These are phyloP conservation scores for Aspergillus sclerotiicarbonarius DNA, from an alignment of 495 filamentous ascomycete species.

Conservation along the genomic window DNA sequence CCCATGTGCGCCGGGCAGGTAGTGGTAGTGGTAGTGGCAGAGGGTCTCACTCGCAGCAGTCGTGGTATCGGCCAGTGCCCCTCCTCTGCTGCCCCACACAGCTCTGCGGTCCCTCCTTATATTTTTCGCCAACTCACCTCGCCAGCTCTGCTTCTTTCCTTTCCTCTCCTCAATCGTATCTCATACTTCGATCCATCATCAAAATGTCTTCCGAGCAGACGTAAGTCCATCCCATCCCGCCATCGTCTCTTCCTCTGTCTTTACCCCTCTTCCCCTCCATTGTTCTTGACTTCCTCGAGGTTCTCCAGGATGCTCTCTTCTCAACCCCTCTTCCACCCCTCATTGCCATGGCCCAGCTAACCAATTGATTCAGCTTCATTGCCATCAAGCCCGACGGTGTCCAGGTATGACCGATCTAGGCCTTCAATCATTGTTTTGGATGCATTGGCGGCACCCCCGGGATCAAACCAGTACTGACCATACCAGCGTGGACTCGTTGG, in stretches of 20 bases:
- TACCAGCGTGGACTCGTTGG: slow-evolving; percentile 90
- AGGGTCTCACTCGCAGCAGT: slow-evolving; percentile 3
- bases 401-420: slow-evolving; percentile 64
- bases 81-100: slow-evolving; percentile 25
- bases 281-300: background rate
- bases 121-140: slow-evolving; percentile 33
- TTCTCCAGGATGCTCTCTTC: background rate
- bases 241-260: slow-evolving; percentile 29
- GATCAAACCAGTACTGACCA: slow-evolving; percentile 25
- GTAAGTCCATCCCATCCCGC: slow-evolving; percentile 54
- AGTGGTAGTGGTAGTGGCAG: too few relatives aligned
- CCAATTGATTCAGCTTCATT: slow-evolving; percentile 73
- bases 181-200: slow-evolving; percentile 33
- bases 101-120: slow-evolving; percentile 18
- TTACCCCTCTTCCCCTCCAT: slow-evolving; percentile 9
- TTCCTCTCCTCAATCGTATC: slow-evolving; percentile 25
- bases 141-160: slow-evolving; percentile 25
- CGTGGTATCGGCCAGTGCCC: slow-evolving; percentile 9
- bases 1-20: slow-evolving; percentile 8
- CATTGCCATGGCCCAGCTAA: slow-evolving; percentile 45
- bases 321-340: slow-evolving; percentile 16
- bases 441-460: background rate
- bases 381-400: slow-evolving; percentile 99
- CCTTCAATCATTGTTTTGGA: background rate
- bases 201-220: slow-evolving; percentile 91